phyloP scores from a whole-genome alignment of 768 basidiomycete genomes.

The Leccinum pellstonianum region DNA sequence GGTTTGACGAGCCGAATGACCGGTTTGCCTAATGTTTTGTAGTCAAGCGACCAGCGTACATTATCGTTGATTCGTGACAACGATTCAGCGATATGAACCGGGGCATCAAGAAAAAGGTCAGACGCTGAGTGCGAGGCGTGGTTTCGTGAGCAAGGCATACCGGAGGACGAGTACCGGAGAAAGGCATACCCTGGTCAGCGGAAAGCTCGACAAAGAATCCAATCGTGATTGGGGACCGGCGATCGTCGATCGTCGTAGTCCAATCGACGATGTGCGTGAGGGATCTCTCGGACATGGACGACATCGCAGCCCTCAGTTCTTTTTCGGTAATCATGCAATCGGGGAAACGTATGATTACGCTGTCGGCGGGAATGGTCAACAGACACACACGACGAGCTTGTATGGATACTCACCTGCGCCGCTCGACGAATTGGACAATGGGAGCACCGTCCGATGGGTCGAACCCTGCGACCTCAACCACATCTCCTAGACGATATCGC shows the following conservation, averaged over 20 bases:
- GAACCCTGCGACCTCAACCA: neutral
- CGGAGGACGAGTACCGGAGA: neutral
- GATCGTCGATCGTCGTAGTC: neutral
- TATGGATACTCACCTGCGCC: neutral
- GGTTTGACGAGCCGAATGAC: neutral
- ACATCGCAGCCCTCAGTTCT: neutral
- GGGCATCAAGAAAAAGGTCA: neutral
- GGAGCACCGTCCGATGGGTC: neutral
- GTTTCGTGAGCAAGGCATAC: neutral
- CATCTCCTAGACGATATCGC: too few relatives aligned
- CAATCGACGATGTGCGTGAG: neutral
- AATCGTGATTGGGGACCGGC: neutral
- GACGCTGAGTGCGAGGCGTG: neutral
- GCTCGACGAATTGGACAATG: neutral
- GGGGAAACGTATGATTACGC: neutral
- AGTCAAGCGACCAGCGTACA: neutral
- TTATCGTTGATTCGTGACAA: neutral
- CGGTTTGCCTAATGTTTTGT: neutral
- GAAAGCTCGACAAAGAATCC: too few relatives aligned
- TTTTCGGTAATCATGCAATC: neutral
- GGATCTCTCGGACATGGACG: neutral
- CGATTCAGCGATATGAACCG: neutral
- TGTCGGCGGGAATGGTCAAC: neutral
- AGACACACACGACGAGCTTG: neutral
- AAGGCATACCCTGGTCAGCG: neutral